phyloP scores from a whole-genome alignment of 2,329 filamentous ascomycete genomes.

The Diaporthe longicolla region DNA sequence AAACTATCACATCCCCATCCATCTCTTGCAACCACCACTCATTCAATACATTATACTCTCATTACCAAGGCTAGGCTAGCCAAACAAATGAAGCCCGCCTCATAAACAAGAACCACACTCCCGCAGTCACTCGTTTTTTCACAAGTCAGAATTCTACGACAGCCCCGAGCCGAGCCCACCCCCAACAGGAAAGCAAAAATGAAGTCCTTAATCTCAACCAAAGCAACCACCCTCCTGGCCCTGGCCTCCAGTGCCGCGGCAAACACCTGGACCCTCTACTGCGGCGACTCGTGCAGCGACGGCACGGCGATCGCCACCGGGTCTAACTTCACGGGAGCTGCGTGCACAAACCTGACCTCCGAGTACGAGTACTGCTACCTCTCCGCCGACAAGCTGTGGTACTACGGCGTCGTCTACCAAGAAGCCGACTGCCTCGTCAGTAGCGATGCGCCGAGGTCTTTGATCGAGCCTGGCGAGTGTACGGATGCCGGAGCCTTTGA shows the following conservation, averaged over 20 bases:
- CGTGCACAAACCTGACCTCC: slow-evolving; percentile 34
- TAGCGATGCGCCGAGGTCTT: background rate
- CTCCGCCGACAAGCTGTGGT: slow-evolving; percentile 20
- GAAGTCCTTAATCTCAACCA: slow-evolving; percentile 10
- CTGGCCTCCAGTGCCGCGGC: slow-evolving; percentile 25
- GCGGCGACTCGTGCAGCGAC: slow-evolving; percentile 36
- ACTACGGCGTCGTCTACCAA: slow-evolving; percentile 35
- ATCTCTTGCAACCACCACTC: background rate
- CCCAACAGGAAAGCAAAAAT: background rate
- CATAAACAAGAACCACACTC: background rate
- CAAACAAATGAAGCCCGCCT: slow-evolving; percentile 4
- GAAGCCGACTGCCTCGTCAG: background rate
- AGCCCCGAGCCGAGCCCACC: background rate
- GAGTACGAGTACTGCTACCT: slow-evolving; percentile 39
- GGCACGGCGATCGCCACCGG: slow-evolving; percentile 26
- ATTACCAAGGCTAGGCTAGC: slow-evolving; percentile 8
- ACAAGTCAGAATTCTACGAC: background rate
- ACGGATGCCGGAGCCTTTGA: slow-evolving; percentile 20
- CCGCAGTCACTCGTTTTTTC: background rate
- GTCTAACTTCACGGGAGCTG: slow-evolving; percentile 25
- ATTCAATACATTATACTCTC: background rate
- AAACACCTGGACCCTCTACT: slow-evolving; percentile 39
- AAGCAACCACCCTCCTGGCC: slow-evolving; percentile 26
- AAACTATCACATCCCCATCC: background rate
- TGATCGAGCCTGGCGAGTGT: slow-evolving; percentile 29